phyloP scores from a whole-genome alignment of 179 eudicot species.

The Beta macrorhiza region DNA sequence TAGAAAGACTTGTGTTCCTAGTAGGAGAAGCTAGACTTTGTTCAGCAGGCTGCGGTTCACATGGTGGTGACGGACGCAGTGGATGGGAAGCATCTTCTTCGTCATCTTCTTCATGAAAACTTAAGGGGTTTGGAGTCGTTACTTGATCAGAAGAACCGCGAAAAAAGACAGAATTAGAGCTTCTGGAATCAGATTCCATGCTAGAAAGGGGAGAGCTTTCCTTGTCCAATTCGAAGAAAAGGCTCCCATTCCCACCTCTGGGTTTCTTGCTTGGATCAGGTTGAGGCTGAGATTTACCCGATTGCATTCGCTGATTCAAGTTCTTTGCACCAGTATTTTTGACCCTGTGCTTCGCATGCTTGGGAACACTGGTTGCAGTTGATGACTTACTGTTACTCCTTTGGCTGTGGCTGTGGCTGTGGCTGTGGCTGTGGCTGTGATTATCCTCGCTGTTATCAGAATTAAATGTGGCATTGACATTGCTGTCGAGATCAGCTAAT shows the following conservation, averaged over 20 bases:
- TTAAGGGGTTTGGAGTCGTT: conserved; percentile 36
- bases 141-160: conserved; percentile 36
- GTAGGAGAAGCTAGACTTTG: conserved; percentile 25
- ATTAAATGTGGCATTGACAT: conserved; percentile 46
- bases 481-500: not conserved
- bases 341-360: conserved; percentile 1
- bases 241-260: conserved; percentile 40
- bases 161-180: not conserved
- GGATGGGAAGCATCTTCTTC: conserved; percentile 45
- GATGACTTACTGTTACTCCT: conserved; percentile 64
- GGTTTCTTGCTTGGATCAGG: conserved; percentile 58
- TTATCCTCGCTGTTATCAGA: conserved; percentile 64
- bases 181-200: conserved; percentile 77
- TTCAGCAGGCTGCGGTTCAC: conserved; percentile 17
- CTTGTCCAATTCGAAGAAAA: conserved; percentile 36
- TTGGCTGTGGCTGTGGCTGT: not conserved
- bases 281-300: conserved; percentile 31
- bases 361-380: conserved; percentile 66
- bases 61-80: conserved; percentile 24
- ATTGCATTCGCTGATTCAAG: no score
- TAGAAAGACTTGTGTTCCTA: conserved; percentile 30
- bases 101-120: conserved; percentile 21
- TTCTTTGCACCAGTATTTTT: no score
- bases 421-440: not conserved
- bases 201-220: conserved; percentile 68